Conservation (phyloP, 192 early-diverging fungal species). For the Coemansia javaensis region DNA sequence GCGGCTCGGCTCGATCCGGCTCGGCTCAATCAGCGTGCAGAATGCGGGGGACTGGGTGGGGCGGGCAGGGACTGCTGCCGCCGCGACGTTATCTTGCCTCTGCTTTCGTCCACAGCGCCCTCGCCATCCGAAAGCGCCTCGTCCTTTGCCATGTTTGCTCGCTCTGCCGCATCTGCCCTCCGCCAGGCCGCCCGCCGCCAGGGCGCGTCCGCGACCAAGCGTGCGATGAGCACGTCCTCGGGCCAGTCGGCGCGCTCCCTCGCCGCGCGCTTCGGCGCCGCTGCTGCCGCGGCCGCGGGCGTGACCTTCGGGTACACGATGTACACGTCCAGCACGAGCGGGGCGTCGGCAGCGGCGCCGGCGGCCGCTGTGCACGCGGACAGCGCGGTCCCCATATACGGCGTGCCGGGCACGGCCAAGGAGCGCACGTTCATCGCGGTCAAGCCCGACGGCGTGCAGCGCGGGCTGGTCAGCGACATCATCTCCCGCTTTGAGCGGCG, state of each 20-base stretch:
- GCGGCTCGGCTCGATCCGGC: constrained; percentile 2
- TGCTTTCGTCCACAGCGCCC: constrained; percentile 1
- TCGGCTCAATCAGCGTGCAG: not conserved
- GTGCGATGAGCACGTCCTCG: constrained; percentile 29
- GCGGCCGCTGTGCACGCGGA: constrained; percentile 35
- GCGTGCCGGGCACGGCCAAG: constrained; percentile 55
- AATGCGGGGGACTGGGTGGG: too few species aligned
- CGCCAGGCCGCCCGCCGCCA: constrained; percentile 49
- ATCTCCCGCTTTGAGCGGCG: constrained; percentile 81
- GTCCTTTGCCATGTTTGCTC: constrained; percentile 32
- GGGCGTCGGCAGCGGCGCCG: too few species aligned
- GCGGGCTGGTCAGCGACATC: constrained; percentile 81
- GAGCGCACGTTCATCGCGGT: constrained; percentile 76
- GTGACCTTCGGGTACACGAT: constrained; percentile 32
- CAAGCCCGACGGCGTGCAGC: constrained; percentile 83
- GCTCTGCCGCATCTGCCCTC: constrained; percentile 24
- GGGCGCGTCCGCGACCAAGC: constrained; percentile 15
- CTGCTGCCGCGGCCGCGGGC: constrained; percentile 23
- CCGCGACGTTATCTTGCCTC: constrained; percentile 1
- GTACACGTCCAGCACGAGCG: constrained; percentile 10
- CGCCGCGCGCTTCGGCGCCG: constrained; percentile 22
- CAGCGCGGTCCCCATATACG: constrained; percentile 46
- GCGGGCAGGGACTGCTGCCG: too few species aligned
- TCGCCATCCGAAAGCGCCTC: not conserved
- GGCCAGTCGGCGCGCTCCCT: constrained; percentile 12